Base-by-base conservation (phyloP, 805 yeast genomes). In the Cephaloascus fragrans region DNA sequence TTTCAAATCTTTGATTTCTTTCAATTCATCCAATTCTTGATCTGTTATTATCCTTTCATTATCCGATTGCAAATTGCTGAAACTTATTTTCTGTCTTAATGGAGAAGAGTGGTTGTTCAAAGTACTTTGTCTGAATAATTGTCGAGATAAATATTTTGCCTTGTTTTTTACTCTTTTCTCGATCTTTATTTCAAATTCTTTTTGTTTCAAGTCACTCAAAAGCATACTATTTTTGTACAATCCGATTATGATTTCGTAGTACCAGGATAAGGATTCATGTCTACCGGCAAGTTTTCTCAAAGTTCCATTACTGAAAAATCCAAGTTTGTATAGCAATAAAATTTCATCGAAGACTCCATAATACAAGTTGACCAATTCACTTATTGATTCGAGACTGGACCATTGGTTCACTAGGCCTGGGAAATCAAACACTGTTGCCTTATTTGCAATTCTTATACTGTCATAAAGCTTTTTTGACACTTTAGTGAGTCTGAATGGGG, bases 251-350 rank as follows among this genome's bases (percentile, higher is more conserved):
- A 83, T 75, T 49, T 77, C 83, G 39, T 68, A 67, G 59, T 77
- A 78, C 89, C 90, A 82, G 0, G 85, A 77, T 31, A 73, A 59
- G 2, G 78, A 64, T 55, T 79, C 86, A 52, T 83, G 86, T 48
- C 67, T 66, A 3, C 60, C 55, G 4, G 74, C 77, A 37, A 71
- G 45, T 12, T 51, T 41, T 37, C 62, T 62, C 32, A 63, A 50
- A 4, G 58, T 43, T 2, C 61, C 46, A 39, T 69, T 67, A 4
- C 61, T 52, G 26, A 73, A 53, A 3, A 75, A 50, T n/a, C 72
- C 69, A 19, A 78, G 46, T 48, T 79, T 79, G 59, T 64, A 75
- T 26, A 80, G 57, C 15, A 81, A 59, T 23, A 71, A 59, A 17
- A 77, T 53, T 55, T 83, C 90, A 56, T 83, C 90, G 49, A 73